Evolutionary conservation across 148 eudicot genomes (phyloP), one percentile per base, ranked within the genome.

Genomic region (Rhododendron mucronatum): DNA sequence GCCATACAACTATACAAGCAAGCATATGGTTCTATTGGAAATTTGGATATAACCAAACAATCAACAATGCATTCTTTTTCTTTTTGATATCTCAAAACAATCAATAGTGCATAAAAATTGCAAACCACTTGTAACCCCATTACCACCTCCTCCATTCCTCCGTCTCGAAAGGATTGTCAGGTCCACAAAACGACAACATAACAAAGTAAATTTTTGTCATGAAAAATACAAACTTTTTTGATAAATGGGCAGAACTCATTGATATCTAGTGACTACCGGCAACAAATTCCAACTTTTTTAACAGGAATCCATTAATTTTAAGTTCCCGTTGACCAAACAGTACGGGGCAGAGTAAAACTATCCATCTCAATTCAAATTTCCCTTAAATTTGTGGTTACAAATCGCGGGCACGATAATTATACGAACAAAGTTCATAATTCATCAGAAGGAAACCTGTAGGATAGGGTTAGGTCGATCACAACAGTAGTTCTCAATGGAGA

Each of bases 401-500:
- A 39, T 33, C 3, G 77, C 12, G 28, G 0, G 39, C 16, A 33
- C 7, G 39, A 28, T 30, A 28, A 33, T 71, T 33, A 28, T 30
- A 33, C 39, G 20, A 30, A 74, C 44, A 75, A 12, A 18, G 13
- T 21, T 15, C 39, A 39, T 7, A 37, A 74, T 35, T 37, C n/a
- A 3, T 37, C 23, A 75, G 26, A 14, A 7, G 30, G 59, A 50
- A 61, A 95, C 99, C 99, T 97, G 99, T 85, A 97, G 85, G 82
- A 89, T 92, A 77, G 99, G 99, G 83, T 97, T 97, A 85, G 99
- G 95, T 44, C 99, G 96, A 86, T 95, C 97, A 78, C 99, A 97
- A 86, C 97, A 97, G 89, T 87, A 94, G 89, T 92, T 86, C 93
- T 97, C 98, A 12, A 91, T 92, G 26, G 93, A 88, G 30, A 89